Evolutionary conservation across 148 eudicot species (phyloP).

Genomic region (Diospyros lotus): DNA sequence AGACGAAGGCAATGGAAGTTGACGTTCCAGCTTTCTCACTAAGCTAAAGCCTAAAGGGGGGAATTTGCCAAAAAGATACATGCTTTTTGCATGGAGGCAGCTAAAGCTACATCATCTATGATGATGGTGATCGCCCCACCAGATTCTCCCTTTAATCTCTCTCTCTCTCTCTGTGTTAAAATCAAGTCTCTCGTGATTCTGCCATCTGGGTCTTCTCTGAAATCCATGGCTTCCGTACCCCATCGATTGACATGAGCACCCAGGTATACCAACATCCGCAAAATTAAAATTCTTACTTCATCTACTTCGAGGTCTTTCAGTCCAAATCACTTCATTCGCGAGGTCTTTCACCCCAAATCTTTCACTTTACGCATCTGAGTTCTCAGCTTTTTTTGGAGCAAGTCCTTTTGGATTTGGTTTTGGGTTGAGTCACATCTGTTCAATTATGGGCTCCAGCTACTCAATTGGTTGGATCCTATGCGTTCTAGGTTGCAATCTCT

Average conservation of each 20-base stretch:
- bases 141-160: neutral
- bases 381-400: neutral
- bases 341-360: neutral
- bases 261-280: slow-evolving; percentile 5
- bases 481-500: neutral
- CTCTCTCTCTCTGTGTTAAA: slow-evolving; percentile 6
- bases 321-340: too few relatives aligned
- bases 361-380: neutral
- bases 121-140: too few relatives aligned
- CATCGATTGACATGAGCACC: neutral
- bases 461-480: neutral
- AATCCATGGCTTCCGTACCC: slow-evolving; percentile 1
- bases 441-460: neutral
- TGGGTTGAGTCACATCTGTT: neutral
- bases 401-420: neutral
- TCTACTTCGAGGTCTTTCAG: neutral
- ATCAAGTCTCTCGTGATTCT: neutral
- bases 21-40: too few relatives aligned
- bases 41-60: too few relatives aligned
- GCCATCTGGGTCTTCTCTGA: slow-evolving; percentile 1
- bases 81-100: too few relatives aligned
- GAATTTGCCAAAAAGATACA: too few relatives aligned
- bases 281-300: neutral
- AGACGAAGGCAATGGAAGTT: too few relatives aligned
- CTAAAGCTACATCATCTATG: too few relatives aligned